Conservation (phyloP, 106 monocot species). For the Platanthera zijinensis region DNA sequence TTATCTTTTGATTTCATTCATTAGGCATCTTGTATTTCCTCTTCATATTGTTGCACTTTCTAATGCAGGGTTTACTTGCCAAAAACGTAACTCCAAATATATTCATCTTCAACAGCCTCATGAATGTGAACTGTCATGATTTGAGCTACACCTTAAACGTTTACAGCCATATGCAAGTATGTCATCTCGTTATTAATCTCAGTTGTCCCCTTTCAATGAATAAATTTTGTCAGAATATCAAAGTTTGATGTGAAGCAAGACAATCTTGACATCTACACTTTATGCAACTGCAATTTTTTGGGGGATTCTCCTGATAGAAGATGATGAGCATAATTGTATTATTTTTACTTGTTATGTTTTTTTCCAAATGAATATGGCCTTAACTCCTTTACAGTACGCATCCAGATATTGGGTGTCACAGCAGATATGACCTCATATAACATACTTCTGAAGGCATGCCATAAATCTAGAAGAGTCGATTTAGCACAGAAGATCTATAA, state of each 20-base stretch:
- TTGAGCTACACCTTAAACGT: constrained; percentile 74
- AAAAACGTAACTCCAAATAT: constrained; percentile 63
- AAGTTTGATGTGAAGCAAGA: neutral
- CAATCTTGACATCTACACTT: neutral
- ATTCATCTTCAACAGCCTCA: constrained; percentile 86
- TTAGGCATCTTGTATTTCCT: neutral
- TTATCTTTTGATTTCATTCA: neutral
- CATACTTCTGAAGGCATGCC: constrained; percentile 85
- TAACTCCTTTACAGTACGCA: constrained; percentile 5
- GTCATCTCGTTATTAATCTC: neutral
- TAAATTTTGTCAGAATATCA: neutral
- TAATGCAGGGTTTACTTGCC: constrained; percentile 66
- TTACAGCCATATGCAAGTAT: constrained; percentile 93
- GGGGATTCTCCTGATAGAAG: no score
- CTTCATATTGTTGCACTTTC: constrained; percentile 8
- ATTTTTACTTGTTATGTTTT: neutral
- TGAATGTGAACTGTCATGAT: constrained; percentile 94
- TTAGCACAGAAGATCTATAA: constrained; percentile 67
- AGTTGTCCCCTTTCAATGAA: neutral
- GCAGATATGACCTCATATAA: constrained; percentile 77
- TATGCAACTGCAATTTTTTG: no score
- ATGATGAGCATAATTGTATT: neutral
- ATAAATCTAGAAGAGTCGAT: constrained; percentile 67
- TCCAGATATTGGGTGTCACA: constrained; percentile 53
- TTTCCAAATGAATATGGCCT: neutral